These are phyloP conservation scores for Davidsoniella eucalypti DNA, from an alignment of 2,329 filamentous ascomycete genomes.

Conservation along the genomic window DNA sequence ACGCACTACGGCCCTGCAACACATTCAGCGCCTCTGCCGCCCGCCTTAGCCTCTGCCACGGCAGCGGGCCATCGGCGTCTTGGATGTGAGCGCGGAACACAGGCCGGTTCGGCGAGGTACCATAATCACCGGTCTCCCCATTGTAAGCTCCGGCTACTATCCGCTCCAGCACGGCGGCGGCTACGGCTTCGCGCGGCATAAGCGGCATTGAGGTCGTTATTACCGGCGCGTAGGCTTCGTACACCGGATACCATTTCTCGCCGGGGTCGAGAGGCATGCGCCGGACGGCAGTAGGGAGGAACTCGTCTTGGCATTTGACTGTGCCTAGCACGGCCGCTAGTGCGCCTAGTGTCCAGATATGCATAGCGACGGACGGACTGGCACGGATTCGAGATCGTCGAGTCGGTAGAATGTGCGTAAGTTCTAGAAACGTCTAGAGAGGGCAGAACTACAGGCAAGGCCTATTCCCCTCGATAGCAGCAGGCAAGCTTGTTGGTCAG, in stretches of 20 bases:
- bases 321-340: neutral
- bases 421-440: neutral
- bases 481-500: neutral
- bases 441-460: neutral
- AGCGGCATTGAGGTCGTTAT: slow-evolving; percentile 16
- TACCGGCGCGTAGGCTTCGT: slow-evolving; percentile 33
- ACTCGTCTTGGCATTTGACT: slow-evolving; percentile 19
- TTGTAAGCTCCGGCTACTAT: slow-evolving; percentile 26
- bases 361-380: slow-evolving; percentile 20
- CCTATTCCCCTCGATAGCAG: neutral
- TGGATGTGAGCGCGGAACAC: slow-evolving; percentile 2
- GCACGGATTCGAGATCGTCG: neutral
- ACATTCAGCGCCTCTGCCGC: slow-evolving; percentile 30
- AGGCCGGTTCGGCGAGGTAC: neutral
- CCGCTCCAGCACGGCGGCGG: slow-evolving; percentile 18
- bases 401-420: neutral
- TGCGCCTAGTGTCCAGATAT: slow-evolving; percentile 14
- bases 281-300: slow-evolving; percentile 43
- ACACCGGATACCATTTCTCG: slow-evolving; percentile 58
- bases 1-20: slow-evolving; percentile 44
- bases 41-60: slow-evolving; percentile 20
- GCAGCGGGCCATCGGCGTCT: slow-evolving; percentile 11
- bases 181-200: slow-evolving; percentile 19
- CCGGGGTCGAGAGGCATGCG: slow-evolving; percentile 56
- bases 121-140: slow-evolving; percentile 31